These are phyloP conservation scores for Raffaelea albimanens DNA, from an alignment of 2,329 filamentous ascomycete genomes.

Conservation along the genomic window DNA sequence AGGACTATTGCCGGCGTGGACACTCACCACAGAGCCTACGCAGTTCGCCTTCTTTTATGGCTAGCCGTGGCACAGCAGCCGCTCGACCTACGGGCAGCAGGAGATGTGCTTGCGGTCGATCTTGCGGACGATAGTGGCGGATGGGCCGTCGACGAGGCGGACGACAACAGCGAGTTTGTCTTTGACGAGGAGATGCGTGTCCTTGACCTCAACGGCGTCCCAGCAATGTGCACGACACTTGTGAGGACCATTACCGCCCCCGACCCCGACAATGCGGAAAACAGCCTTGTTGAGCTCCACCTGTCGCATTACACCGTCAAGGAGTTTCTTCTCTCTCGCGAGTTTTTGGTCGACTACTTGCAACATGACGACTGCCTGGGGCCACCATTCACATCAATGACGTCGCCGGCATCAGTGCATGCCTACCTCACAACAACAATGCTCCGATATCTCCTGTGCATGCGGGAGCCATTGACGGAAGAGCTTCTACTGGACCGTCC, in stretches of 20 bases:
- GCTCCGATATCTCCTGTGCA: not conserved
- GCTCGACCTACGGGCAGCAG: not conserved
- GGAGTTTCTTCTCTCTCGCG: not conserved
- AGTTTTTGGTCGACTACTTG: not conserved
- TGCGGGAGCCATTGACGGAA: not conserved
- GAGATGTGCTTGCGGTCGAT: not conserved
- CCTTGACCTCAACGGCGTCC: not conserved
- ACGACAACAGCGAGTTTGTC: not conserved
- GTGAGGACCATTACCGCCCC: not conserved
- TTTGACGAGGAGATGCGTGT: slow-evolving; percentile 1
- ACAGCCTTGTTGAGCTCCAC: not conserved
- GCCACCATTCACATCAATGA: not conserved
- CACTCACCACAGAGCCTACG: not conserved
- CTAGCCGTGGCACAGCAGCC: not conserved
- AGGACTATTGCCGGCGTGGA: not conserved
- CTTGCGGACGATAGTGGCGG: not conserved
- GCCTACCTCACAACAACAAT: not conserved
- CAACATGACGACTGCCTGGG: not conserved
- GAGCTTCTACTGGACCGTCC: not conserved
- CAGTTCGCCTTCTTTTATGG: not conserved
- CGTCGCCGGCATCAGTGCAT: not conserved
- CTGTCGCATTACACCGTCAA: not conserved
- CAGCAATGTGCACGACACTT: slow-evolving; percentile 1
- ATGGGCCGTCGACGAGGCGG: not conserved
- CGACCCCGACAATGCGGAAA: not conserved